These are phyloP conservation scores for Pythium sp. DNA, from an alignment of 352 stramenopile species.

Conservation along the genomic window DNA sequence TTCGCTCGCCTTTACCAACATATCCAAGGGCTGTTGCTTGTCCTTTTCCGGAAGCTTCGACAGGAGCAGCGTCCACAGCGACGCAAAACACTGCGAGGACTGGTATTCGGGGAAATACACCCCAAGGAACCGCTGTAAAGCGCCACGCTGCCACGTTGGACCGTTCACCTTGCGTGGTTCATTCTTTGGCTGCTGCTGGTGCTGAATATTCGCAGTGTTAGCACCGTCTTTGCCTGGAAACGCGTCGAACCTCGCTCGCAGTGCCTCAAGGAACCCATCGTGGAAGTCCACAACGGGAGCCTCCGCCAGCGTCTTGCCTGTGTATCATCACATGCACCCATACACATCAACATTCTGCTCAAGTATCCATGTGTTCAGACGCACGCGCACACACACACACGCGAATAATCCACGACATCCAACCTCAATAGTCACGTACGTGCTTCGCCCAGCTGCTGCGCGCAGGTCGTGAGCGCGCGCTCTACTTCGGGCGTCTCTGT, in stretches of 20 bases:
- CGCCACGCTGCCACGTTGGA: conserved; percentile 23
- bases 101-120: conserved; percentile 40
- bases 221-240: not conserved
- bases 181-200: conserved; percentile 5
- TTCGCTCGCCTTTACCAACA: not conserved
- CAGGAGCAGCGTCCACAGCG: conserved; percentile 21
- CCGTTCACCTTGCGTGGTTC: not conserved
- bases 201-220: not conserved
- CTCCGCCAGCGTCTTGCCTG: conserved; percentile 9
- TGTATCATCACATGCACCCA: not conserved
- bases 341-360: no score
- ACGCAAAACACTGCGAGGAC: conserved; percentile 22
- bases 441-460: conserved; percentile 8
- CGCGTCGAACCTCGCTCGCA: conserved; percentile 27
- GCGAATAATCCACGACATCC: not conserved
- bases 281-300: conserved; percentile 27
- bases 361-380: no score
- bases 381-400: not conserved
- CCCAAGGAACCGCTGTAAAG: conserved; percentile 31
- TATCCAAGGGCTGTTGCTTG: not conserved
- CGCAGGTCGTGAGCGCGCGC: conserved; percentile 5
- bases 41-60: not conserved
- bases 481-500: not conserved
- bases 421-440: conserved; percentile 11
- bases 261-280: conserved; percentile 34